A percentile compares a stretch with the other conserved stretches of the same genome.
Conservation (phyloP, 2,329 filamentous ascomycete species). For the Hawksworthiomyces lignivorus region DNA sequence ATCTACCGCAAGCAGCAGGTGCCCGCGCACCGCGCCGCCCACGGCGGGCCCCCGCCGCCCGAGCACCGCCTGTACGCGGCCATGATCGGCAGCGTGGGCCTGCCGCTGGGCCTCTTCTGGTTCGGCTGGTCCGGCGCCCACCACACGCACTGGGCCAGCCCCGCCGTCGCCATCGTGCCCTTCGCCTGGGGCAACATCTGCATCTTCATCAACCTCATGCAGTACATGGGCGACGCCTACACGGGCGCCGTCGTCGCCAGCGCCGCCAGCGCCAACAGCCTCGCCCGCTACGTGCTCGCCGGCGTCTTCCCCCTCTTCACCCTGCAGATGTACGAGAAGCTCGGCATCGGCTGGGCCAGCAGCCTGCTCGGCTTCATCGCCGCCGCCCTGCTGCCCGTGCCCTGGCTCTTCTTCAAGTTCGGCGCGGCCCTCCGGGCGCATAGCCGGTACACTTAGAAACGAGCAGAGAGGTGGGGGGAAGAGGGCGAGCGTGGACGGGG, state of each 20-base stretch:
- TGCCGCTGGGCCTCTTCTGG: slow-evolving; percentile 51
- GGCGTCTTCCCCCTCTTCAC: slow-evolving; percentile 55
- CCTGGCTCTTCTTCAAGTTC: slow-evolving; percentile 44
- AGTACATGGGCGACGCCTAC: slow-evolving; percentile 51
- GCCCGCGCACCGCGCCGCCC: slow-evolving; percentile 21
- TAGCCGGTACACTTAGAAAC: slow-evolving; percentile 27
- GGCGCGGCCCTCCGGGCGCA: slow-evolving; percentile 33
- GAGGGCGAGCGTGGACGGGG: not conserved
- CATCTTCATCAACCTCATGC: slow-evolving; percentile 46
- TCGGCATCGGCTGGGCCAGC: slow-evolving; percentile 40
- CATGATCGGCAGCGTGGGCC: slow-evolving; percentile 47
- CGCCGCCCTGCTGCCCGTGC: slow-evolving; percentile 39
- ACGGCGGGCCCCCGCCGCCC: slow-evolving; percentile 33
- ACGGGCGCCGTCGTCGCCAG: slow-evolving; percentile 47
- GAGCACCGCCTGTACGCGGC: slow-evolving; percentile 52
- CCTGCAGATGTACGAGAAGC: slow-evolving; percentile 41
- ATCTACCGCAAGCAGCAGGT: slow-evolving; percentile 32
- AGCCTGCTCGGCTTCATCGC: slow-evolving; percentile 41
- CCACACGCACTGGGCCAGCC: slow-evolving; percentile 41
- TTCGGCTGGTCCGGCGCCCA: slow-evolving; percentile 48
- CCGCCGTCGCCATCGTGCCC: slow-evolving; percentile 42
- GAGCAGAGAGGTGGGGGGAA: not conserved
- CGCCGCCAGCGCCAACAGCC: slow-evolving; percentile 50
- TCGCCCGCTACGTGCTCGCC: slow-evolving; percentile 48
- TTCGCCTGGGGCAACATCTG: slow-evolving; percentile 55